Conservation (phyloP, 345 rosid genomes). For the Iberis pinnata region DNA sequence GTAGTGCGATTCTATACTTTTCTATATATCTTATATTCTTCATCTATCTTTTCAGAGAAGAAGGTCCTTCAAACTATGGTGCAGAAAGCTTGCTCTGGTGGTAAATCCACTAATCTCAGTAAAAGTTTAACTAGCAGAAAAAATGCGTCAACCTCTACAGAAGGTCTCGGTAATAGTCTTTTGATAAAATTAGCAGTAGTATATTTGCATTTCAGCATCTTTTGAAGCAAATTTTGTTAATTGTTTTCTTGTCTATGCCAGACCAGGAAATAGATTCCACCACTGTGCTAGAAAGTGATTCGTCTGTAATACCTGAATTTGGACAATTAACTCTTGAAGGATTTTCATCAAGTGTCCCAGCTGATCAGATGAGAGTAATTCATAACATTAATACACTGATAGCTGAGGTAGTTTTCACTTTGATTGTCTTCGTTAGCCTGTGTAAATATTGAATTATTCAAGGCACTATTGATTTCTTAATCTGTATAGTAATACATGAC, state of each 20-base stretch:
- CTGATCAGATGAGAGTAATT: conserved; percentile 71
- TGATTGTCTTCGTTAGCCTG: not conserved
- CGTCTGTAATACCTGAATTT: conserved; percentile 37
- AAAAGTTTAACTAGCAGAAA: conserved; percentile 41
- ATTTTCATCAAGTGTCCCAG: conserved; percentile 57
- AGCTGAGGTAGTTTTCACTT: conserved; percentile 52
- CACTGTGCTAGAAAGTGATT: conserved; percentile 35
- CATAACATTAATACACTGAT: conserved; percentile 59
- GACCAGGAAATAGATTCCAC: conserved; percentile 37
- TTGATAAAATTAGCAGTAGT: not conserved
- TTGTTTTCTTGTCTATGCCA: conserved; percentile 12
- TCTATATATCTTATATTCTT: conserved; percentile 7
- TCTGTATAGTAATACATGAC: conserved; percentile 9
- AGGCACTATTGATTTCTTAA: conserved; percentile 10
- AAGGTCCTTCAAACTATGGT: conserved; percentile 78
- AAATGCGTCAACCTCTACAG: conserved; percentile 74
- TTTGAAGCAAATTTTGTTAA: not conserved
- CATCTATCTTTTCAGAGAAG: conserved; percentile 59
- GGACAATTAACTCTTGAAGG: conserved; percentile 42
- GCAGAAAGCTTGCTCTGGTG: conserved; percentile 58
- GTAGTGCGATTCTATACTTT: conserved; percentile 11
- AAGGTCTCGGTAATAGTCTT: conserved; percentile 61
- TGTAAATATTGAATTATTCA: not conserved
- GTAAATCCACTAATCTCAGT: conserved; percentile 40
- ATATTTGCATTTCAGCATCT: not conserved